Percentiles rank a stretch among this genome's conserved stretches.
Evolutionary conservation across 306 rosid genomes (phyloP).

Genomic region (Prunus persica): Prunus_persica_NCBIv2 NC_034009.1:14019001-14019500

Average conservation of each 20-base stretch:
- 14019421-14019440: background rate
- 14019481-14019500: conserved; percentile 82
- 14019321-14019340: background rate
- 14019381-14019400: conserved; percentile 1
- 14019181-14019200: conserved; percentile 65
- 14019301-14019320: background rate
- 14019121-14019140: conserved; percentile 14
- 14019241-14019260: conserved; percentile 59
- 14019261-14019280: conserved; percentile 12
- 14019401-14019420: background rate
- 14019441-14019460: conserved; percentile 45
- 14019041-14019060: background rate
- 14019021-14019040: background rate
- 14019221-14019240: conserved; percentile 62
- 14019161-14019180: conserved; percentile 33
- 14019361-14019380: background rate
- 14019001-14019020: background rate
- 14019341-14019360: background rate
- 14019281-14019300: background rate
- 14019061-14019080: background rate
- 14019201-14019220: conserved; percentile 92
- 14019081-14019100: background rate
- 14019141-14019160: conserved; percentile 17
- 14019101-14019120: background rate
- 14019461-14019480: conserved; percentile 87